A percentile compares a stretch with the other conserved stretches of the same genome.
Conservation (phyloP, 805 yeast genomes). For the Yamadazyma philogaea region DNA sequence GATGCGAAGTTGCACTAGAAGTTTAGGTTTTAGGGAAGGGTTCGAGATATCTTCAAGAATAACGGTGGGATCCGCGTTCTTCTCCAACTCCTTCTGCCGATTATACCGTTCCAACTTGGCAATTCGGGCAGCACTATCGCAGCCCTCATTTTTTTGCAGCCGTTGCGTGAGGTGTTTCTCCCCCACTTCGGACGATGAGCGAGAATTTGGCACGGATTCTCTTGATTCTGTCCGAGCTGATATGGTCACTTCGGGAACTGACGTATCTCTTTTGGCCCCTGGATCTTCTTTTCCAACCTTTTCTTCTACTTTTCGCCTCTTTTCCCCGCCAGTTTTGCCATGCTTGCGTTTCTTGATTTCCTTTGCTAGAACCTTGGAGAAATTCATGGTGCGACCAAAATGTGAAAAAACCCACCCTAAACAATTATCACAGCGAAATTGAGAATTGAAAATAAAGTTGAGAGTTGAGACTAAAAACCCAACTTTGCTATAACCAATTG, state of each 20-base stretch:
- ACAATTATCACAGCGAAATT: not conserved
- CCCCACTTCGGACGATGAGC: no score
- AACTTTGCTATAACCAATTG: no score
- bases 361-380: slow-evolving; percentile 41
- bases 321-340: slow-evolving; percentile 11
- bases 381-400: slow-evolving; percentile 37
- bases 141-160: slow-evolving; percentile 1
- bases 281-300: no score
- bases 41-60: slow-evolving; percentile 31
- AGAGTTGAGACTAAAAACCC: not conserved
- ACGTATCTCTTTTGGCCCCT: no score
- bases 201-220: no score
- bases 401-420: not conserved
- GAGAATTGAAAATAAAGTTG: not conserved
- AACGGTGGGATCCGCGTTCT: slow-evolving; percentile 13
- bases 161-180: not conserved
- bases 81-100: slow-evolving; percentile 27
- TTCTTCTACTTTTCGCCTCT: not conserved
- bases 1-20: slow-evolving; percentile 43
- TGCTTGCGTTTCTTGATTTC: slow-evolving; percentile 47
- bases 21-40: slow-evolving; percentile 19
- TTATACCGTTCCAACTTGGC: slow-evolving; percentile 18
- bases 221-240: no score
- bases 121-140: not conserved
- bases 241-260: no score